Base-by-base conservation (phyloP, 2,329 filamentous ascomycete genomes). In the Paraconiothyrium sp. region DNA sequence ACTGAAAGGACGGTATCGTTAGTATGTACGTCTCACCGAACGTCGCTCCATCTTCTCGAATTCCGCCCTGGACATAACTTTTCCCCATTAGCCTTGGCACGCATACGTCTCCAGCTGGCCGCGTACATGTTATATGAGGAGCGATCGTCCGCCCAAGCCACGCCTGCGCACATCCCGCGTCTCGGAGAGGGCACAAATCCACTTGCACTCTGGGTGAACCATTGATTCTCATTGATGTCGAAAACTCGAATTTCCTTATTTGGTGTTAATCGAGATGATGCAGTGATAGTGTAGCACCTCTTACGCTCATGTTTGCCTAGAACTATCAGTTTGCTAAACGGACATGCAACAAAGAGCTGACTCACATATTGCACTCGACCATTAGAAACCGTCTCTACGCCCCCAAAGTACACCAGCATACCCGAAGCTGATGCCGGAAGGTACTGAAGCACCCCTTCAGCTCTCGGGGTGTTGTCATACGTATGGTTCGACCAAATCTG, bases 21-120 rank as follows among this genome's bases (percentile, higher is more conserved):
- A 37, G 13, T 35, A 50, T 35, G 30, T 37, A 22, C 6, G 14
- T 30, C 8, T 50, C 48, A 11, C 8, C 32, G 13, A 50, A 20
- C 35, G 32, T 14, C 4, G 48, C 16, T 9, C 32, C 47, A 8
- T 34, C 35, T 4, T 14, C n/a, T 20, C 14, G 20, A 13, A 50
- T 37, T 13, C 48, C 48, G 7, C 32, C 48, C n/a, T 50, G 35
- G 7, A 50, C n/a, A 30, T 50, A 37, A 20, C 48, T 50, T 30
- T 6, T 30, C 6, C 4, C 27, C 27, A 6, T 30, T 30, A 30
- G 27, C 27, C 4, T 30, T 6, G 1, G 6, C 27, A 4, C 27
- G 20, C 5, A 11, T 7, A 11, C 32, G 11, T 22, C 8, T 50
- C 8, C 8, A 50, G n/a, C 20, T 9, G n/a, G 13, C 16, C 20